Conservation (phyloP, 768 basidiomycete genomes). For the Xerocomellus chrysenteron region DNA sequence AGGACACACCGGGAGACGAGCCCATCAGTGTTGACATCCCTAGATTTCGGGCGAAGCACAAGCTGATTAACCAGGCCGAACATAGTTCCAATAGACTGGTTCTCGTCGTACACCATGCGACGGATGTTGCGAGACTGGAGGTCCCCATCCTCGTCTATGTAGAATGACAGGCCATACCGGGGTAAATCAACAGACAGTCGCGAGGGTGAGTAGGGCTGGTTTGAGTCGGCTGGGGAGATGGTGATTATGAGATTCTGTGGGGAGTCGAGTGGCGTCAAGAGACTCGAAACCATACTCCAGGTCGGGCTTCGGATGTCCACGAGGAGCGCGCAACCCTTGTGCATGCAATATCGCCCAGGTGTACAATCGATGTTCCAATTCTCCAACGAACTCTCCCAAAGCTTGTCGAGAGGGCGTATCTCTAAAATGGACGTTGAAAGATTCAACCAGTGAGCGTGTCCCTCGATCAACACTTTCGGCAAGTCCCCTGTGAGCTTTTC, state of each 20-base stretch:
- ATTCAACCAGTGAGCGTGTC: conserved; percentile 33
- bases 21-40: neutral
- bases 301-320: conserved; percentile 30
- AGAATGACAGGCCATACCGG: conserved; percentile 43
- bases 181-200: conserved; percentile 36
- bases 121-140: conserved; percentile 44
- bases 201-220: neutral
- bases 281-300: conserved; percentile 26
- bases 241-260: conserved; percentile 25
- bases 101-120: conserved; percentile 41
- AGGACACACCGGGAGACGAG: conserved; percentile 30
- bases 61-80: conserved; percentile 43
- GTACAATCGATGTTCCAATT: conserved; percentile 28
- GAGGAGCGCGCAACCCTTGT: conserved; percentile 10
- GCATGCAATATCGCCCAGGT: conserved; percentile 4
- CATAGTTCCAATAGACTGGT: conserved; percentile 44
- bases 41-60: conserved; percentile 35
- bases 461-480: conserved; percentile 23
- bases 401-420: conserved; percentile 24
- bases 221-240: neutral
- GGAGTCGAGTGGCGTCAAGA: conserved; percentile 27
- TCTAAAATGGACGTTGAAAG: conserved; percentile 23
- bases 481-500: conserved; percentile 25
- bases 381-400: conserved; percentile 25
- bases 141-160: conserved; percentile 30